Evolutionary conservation across 2,329 filamentous ascomycete genomes (phyloP), one percentile per base, ranked within the genome.

Genomic region (Pseudogymnoascus sp.): DNA sequence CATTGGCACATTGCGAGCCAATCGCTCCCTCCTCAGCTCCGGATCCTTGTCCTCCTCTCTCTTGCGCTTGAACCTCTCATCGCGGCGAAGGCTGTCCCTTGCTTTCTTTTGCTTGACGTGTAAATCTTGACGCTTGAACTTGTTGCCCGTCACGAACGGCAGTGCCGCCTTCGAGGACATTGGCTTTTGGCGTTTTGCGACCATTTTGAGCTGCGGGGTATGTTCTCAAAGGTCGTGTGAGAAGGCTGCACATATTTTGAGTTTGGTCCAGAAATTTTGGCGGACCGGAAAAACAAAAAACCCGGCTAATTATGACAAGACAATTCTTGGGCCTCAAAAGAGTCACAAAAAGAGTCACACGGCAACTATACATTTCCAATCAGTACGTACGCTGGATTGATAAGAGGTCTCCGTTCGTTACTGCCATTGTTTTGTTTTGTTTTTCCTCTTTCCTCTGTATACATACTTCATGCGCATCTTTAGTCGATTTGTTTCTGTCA

Each of bases 31-130:
- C 67, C 85, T 85, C 63, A 96, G 75, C 62, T 84, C 81, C 1
- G 93, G 92, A 69, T 97, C 85, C 73, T 88, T 89, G 65, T 87
- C 83, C 75, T 99, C 94, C 70, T 92, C 89, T 75, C 88, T 90
- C 76, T 90, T 91, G 63, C 90, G 81, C 57, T 83, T 83, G 72
- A 91, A 88, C 64, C 92, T 85, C 69, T 86, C 82, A 69, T 91
- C 89, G 69, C 90, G 86, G 69, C 88, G 89, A 54, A 85, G 78
- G 70, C 86, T 87, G 71, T 91, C 89, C 66, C 84, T 84, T 47
- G 82, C 79, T 71, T 88, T 88, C 76, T 97, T 97, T 70, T 88
- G 82, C 67, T 89, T 85, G 63, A 96, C 79, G 70, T 91, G 88
- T 63, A 93, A 81, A 67, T 87, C 80, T 72, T 94, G 83, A 64